Conservation (phyloP, 2,329 filamentous ascomycete species). For the Xylaria sp. region DNA sequence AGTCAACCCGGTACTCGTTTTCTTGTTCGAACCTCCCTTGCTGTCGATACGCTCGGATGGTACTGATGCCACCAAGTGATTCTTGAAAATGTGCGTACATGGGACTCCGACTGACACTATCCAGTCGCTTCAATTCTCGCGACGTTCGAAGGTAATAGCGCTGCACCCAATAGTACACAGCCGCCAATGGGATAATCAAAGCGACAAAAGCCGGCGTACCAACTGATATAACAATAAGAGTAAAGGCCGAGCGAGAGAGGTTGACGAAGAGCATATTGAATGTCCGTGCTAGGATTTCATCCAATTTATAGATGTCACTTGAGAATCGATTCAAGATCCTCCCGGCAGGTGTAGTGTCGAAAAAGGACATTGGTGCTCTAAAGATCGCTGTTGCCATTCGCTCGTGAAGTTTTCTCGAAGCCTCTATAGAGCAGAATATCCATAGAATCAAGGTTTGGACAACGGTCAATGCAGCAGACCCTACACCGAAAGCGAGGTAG, state of each 20-base stretch:
- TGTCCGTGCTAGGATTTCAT: constrained; percentile 91
- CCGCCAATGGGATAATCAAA: constrained; percentile 79
- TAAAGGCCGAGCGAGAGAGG: constrained; percentile 77
- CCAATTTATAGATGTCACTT: constrained; percentile 81
- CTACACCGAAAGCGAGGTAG: constrained; percentile 94
- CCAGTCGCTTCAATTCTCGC: constrained; percentile 91
- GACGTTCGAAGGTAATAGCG: constrained; percentile 97
- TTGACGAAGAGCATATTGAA: constrained; percentile 97
- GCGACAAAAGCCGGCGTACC: constrained; percentile 81
- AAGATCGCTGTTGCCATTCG: constrained; percentile 98
- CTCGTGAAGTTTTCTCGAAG: constrained; percentile 94
- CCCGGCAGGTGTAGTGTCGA: constrained; percentile 96
- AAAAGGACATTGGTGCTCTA: constrained; percentile 97
- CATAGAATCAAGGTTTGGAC: constrained; percentile 93
- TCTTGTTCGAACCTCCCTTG: constrained; percentile 86
- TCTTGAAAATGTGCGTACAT: constrained; percentile 99
- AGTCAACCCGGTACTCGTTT: constrained; percentile 97
- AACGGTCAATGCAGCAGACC: constrained; percentile 82
- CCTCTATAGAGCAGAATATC: constrained; percentile 99
- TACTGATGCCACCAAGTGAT: constrained; percentile 89
- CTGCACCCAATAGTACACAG: constrained; percentile 90
- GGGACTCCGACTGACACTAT: constrained; percentile 93
- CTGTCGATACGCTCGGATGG: constrained; percentile 93
- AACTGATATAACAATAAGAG: constrained; percentile 81
- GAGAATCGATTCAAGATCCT: constrained; percentile 97